Percentiles rank a stretch among this genome's conserved stretches.
phyloP scores from a whole-genome alignment of 257 asterid species.

The Salvia rosmarinus region DNA sequence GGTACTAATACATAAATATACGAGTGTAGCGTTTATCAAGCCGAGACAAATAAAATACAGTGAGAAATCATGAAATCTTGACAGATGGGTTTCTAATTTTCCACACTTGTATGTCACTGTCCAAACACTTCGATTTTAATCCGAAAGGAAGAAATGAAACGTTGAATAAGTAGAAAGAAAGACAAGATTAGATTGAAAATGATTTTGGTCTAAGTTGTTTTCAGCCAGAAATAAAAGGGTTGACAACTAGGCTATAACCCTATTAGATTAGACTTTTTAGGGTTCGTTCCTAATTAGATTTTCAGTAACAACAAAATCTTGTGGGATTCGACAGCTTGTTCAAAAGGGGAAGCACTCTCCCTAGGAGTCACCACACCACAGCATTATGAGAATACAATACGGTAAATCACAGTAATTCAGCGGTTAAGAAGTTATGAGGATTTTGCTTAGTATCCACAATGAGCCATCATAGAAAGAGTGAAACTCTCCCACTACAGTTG shows the following conservation, averaged over 20 bases:
- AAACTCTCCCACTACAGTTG: too few relatives aligned
- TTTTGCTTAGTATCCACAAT: too few relatives aligned
- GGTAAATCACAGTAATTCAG: too few relatives aligned
- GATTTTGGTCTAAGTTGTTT: constrained; percentile 25
- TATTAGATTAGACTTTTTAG: constrained; percentile 26
- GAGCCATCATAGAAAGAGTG: too few relatives aligned
- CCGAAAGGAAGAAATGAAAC: constrained; percentile 26
- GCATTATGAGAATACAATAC: too few relatives aligned
- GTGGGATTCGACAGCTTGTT: too few relatives aligned
- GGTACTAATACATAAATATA: too few relatives aligned
- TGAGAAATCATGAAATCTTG: background rate
- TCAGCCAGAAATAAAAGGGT: background rate
- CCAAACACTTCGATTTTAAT: constrained; percentile 8
- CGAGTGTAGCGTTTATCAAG: background rate
- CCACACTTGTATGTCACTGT: constrained; percentile 27
- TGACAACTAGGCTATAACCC: constrained; percentile 5
- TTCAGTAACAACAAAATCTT: constrained; percentile 10
- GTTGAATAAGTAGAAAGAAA: constrained; percentile 19
- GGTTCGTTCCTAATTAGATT: constrained; percentile 10
- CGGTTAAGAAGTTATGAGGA: too few relatives aligned
- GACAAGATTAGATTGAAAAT: constrained; percentile 27
- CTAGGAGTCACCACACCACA: too few relatives aligned
- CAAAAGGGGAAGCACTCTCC: too few relatives aligned
- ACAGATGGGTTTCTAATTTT: constrained; percentile 9
- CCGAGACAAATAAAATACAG: background rate